Evolutionary conservation across 2,329 filamentous ascomycete genomes (phyloP), one percentile per base, ranked within the genome.

Genomic region (Calonectria honghensis): DNA sequence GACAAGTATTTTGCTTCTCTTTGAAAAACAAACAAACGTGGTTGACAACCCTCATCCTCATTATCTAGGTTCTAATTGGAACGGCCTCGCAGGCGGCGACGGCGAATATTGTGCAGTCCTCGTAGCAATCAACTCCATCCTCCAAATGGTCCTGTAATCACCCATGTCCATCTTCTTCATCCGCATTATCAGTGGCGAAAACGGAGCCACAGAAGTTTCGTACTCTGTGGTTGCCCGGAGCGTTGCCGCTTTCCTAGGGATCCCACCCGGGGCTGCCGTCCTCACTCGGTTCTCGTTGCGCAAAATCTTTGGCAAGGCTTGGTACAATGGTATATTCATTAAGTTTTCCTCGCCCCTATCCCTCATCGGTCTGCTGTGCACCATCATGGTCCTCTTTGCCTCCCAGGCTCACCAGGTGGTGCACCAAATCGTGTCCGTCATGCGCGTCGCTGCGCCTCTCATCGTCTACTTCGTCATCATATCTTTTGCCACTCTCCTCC

Each of bases 341-440:
- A 90, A 89, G 41, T 92, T 90, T 82, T 87, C 92, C 3, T 90
- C 92, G 0, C 96, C 95, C 0, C 93, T 91, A 89, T 96, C 94
- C 0, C 89, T 98, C 2, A 91, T 98, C 77, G 96, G 95, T 0
- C 89, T 98, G 6, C 86, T 98, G 0, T 98, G 96, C 86, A 98
- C 95, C 1, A 97, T 98, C 78, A 84, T 97, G 9, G 92, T 98
- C 1, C 89, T 98, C 2, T 98, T 98, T 82, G 95, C 94, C 0
- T 94, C 93, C 1, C 95, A 98, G 82, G 95, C 95, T 3, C 86
- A 86, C 29, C 92, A 93, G 65, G 94, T 97, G 1, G 93, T 96
- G 1, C 91, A 95, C 78, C 95, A 98, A 84, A 94, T 98, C 74
- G 94, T 96, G 0, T 94, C 94, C 0, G 95, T 98, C 0, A 86